Conservation (phyloP, 164 flowering plant species). For the Kingdonia uniflora region DNA sequence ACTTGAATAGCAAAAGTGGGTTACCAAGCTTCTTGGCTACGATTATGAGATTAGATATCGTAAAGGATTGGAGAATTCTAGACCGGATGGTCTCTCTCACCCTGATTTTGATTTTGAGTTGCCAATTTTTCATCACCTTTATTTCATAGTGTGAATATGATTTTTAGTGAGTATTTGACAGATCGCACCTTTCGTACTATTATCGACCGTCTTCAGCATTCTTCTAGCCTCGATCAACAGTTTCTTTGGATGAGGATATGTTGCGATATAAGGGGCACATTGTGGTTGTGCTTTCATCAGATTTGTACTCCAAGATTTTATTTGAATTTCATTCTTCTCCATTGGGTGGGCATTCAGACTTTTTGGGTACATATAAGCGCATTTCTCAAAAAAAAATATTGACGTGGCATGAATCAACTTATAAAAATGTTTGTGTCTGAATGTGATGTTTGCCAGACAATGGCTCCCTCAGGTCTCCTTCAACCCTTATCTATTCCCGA, state of each 20-base stretch:
- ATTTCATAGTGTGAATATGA: not conserved
- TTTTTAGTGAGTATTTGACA: not conserved
- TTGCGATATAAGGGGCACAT: constrained; percentile 1
- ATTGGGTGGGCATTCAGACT: not conserved
- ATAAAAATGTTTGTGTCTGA: not conserved
- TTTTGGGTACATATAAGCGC: not conserved
- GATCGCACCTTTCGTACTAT: not conserved
- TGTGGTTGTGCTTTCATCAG: not conserved
- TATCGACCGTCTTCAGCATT: not conserved
- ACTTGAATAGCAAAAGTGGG: not conserved
- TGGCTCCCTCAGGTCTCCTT: not conserved
- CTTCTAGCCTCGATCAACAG: not conserved
- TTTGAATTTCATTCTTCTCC: not conserved
- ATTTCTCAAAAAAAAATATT: too few relatives aligned
- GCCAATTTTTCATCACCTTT: not conserved
- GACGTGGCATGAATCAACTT: not conserved
- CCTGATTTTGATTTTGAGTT: not conserved
- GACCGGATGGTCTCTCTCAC: not conserved
- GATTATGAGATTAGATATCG: constrained; percentile 2
- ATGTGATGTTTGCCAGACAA: not conserved
- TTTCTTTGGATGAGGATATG: not conserved
- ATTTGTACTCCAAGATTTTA: not conserved
- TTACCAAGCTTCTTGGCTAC: constrained; percentile 2
- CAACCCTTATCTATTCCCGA: constrained; percentile 7
- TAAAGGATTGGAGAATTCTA: not conserved